Evolutionary conservation across 106 monocot genomes (phyloP).

Genomic region (Dioscorea alata): DNA sequence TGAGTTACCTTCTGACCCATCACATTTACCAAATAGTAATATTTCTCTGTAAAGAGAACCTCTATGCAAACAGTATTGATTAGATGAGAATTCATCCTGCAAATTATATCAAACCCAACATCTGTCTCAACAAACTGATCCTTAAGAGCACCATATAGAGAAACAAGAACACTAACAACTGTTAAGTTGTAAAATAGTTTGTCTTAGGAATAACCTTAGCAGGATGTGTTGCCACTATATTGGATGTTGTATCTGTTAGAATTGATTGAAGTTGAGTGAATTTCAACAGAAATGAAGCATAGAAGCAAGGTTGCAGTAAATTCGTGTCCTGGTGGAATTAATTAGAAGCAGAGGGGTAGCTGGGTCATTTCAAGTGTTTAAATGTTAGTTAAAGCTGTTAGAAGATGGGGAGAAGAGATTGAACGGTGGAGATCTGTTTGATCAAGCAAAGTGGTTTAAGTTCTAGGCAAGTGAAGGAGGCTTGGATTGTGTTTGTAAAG

Average conservation of each 20-base stretch:
- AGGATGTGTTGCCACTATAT: constrained; percentile 85
- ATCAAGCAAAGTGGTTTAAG: too few species aligned
- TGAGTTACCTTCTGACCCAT: constrained; percentile 81
- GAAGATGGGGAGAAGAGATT: too few species aligned
- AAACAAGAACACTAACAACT: constrained; percentile 72
- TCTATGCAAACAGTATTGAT: constrained; percentile 35
- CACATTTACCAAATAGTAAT: constrained; percentile 77
- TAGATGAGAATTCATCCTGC: constrained; percentile 50
- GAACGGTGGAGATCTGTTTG: too few species aligned
- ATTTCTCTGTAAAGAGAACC: constrained; percentile 45
- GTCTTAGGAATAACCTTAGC: constrained; percentile 78
- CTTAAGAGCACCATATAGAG: constrained; percentile 59
- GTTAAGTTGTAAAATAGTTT: constrained; percentile 54
- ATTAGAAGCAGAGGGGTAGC: too few species aligned
- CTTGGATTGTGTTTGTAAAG: too few species aligned
- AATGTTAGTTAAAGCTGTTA: too few species aligned
- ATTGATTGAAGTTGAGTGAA: too few species aligned
- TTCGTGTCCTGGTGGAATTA: too few species aligned
- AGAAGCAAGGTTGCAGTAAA: too few species aligned
- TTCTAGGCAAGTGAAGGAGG: too few species aligned
- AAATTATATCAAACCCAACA: constrained; percentile 77
- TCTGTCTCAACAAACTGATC: constrained; percentile 67
- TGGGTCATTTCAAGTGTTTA: too few species aligned
- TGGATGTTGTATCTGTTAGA: constrained; percentile 72
- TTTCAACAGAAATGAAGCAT: too few species aligned